These are phyloP conservation scores for Ocimum tenuiflorum DNA, from an alignment of 257 asterid species.

Conservation along the genomic window DNA sequence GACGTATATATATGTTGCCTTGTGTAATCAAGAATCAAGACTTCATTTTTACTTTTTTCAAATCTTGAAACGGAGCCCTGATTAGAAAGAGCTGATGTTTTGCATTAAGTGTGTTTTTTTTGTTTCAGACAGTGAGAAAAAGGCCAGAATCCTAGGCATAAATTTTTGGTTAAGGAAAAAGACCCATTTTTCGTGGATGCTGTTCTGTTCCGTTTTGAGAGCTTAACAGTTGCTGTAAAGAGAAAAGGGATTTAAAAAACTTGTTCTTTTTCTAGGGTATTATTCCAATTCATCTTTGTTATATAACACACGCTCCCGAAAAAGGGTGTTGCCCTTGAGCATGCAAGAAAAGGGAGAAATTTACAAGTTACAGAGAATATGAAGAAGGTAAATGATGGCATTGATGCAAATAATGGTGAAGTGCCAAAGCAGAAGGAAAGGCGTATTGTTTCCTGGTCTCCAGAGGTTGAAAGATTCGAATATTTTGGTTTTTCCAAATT, in stretches of 20 bases:
- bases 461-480: slow-evolving; percentile 58
- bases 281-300: slow-evolving; percentile 31
- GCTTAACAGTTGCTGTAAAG: slow-evolving; percentile 40
- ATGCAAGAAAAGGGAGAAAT: slow-evolving; percentile 54
- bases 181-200: slow-evolving; percentile 33
- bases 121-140: slow-evolving; percentile 28
- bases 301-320: slow-evolving; percentile 37
- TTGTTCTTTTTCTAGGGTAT: slow-evolving; percentile 31
- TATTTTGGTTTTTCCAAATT: not conserved
- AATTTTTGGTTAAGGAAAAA: slow-evolving; percentile 25
- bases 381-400: slow-evolving; percentile 39
- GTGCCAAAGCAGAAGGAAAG: slow-evolving; percentile 72
- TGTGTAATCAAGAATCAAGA: no score
- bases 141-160: slow-evolving; percentile 59
- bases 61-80: slow-evolving; percentile 23
- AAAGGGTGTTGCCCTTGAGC: slow-evolving; percentile 49
- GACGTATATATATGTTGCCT: no score
- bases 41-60: not conserved
- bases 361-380: slow-evolving; percentile 50
- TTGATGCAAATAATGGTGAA: slow-evolving; percentile 32
- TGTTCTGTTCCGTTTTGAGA: slow-evolving; percentile 40
- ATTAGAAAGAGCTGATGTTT: slow-evolving; percentile 19
- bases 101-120: slow-evolving; percentile 9
- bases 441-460: slow-evolving; percentile 98
- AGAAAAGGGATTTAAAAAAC: slow-evolving; percentile 36